Base-by-base conservation (phyloP, 1,139 yeast species). In the Nakaseomyces sp. region DNA sequence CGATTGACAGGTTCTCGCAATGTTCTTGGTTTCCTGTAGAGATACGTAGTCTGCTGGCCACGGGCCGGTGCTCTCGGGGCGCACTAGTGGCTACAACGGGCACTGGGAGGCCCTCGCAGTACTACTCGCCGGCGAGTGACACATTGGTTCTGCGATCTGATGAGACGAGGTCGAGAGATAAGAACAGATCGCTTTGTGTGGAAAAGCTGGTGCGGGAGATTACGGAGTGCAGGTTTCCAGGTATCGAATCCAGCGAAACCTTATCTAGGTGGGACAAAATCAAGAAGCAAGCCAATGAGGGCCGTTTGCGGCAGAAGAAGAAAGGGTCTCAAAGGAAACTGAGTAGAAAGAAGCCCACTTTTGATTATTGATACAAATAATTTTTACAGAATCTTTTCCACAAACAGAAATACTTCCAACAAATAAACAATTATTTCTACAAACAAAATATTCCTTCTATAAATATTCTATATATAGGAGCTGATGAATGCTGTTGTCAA, bases 11-110 rank as follows among this genome's bases (percentile, higher is more conserved):
- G 36, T 76, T 89, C 78, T 66, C 72, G 8, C 54, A 62, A 2
- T 72, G 77, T 16, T 53, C 55, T 5, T 85, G 94, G 93, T 71
- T 88, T 2, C 93, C 95, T 0, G 50, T 48, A 3, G 69, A 72
- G 1, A 64, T 79, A 1, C 67, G 74, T 43, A 31, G 13, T 17
- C 16, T 30, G 18, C 18, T 42, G 30, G 8, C 16, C 17, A 22
- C 16, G 13, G 37, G 41, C 12, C 30, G 13, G 20, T 16, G 19
- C 6, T 17, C 55, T 60, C 6, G 81, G 77, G 52, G 49, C 81
- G 3, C 45, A 60, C 6, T 55, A 48, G 17, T 53, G 46, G 38
- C 38, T 3, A 35, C 19, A 6, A 35, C 38, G 6, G 24, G n/a
- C 8, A 20, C 38, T 15, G 38, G 38, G 26, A 20, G 38, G 52